Conservation (phyloP, 371 early-diverging fungal species). For the Syncephalastrum sp. region DNA sequence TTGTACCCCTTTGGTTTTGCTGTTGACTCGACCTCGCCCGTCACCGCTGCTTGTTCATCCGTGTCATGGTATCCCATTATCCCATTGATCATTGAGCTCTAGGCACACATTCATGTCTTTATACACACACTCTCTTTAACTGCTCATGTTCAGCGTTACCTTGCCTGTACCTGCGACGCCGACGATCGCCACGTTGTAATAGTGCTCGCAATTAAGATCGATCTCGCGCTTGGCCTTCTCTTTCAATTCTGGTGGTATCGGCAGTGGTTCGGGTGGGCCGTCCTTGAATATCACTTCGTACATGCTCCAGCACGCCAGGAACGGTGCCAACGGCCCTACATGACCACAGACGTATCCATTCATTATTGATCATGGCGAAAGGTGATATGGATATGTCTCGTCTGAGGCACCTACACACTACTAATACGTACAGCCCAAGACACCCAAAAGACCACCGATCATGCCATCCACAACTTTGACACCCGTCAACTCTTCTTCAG, state of each 20-base stretch:
- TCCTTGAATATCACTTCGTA: constrained; percentile 40
- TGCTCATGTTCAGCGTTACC: too few relatives aligned
- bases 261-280: constrained; percentile 30
- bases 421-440: constrained; percentile 39
- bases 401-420: too few relatives aligned
- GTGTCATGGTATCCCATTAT: constrained; percentile 41
- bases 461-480: constrained; percentile 38
- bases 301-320: constrained; percentile 43
- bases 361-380: too few relatives aligned
- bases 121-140: too few relatives aligned
- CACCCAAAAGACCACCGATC: constrained; percentile 46
- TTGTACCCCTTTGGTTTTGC: constrained; percentile 29
- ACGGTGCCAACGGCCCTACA: constrained; percentile 48
- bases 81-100: constrained; percentile 49
- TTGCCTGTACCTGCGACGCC: constrained; percentile 49
- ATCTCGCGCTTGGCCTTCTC: constrained; percentile 30
- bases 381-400: too few relatives aligned
- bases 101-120: too few relatives aligned
- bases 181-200: constrained; percentile 46
- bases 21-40: constrained; percentile 47
- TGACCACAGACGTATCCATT: too few relatives aligned
- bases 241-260: constrained; percentile 26
- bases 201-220: constrained; percentile 26
- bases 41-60: constrained; percentile 29
- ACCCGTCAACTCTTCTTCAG: constrained; percentile 43